phyloP scores from a whole-genome alignment of 1,284 basidiomycete species.

The Sanghuangporus baumii region DNA sequence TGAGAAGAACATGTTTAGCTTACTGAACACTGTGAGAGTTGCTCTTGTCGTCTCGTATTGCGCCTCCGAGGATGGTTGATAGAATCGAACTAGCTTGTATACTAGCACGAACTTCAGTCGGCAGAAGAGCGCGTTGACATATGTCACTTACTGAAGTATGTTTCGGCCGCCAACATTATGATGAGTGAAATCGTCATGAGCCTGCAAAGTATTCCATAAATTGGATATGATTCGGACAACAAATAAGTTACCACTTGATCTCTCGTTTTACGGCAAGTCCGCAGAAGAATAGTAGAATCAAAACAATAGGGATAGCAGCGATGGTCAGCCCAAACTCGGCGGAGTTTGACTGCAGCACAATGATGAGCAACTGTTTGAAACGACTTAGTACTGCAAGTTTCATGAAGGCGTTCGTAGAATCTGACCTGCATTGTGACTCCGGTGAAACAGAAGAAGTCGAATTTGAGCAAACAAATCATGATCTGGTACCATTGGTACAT shows the following conservation, averaged over 20 bases:
- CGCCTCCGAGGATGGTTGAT: constrained; percentile 45
- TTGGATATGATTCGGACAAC: background rate
- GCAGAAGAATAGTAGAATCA: constrained; percentile 60
- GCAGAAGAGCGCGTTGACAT: constrained; percentile 40
- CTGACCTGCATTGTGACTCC: constrained; percentile 82
- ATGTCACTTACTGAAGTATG: constrained; percentile 40
- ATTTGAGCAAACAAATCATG: constrained; percentile 79
- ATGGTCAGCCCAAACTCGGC: constrained; percentile 78
- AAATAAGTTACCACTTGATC: constrained; percentile 56
- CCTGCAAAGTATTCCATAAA: constrained; percentile 31
- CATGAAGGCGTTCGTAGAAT: background rate
- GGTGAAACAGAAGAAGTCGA: constrained; percentile 81
- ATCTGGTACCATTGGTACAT: constrained; percentile 85
- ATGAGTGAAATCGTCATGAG: constrained; percentile 63
- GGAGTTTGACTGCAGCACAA: constrained; percentile 57
- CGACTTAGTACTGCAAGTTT: constrained; percentile 17
- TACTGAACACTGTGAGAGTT: constrained; percentile 72
- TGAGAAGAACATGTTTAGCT: background rate
- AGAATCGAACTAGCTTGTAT: constrained; percentile 78
- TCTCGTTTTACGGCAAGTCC: constrained; percentile 70
- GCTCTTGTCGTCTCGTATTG: constrained; percentile 65
- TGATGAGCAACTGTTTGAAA: constrained; percentile 55
- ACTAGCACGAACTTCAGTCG: constrained; percentile 36
- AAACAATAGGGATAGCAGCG: constrained; percentile 75
- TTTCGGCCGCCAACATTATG: constrained; percentile 70